phyloP scores from a whole-genome alignment of 2,329 filamentous ascomycete genomes.

The Verticillium alfalfae region DNA sequence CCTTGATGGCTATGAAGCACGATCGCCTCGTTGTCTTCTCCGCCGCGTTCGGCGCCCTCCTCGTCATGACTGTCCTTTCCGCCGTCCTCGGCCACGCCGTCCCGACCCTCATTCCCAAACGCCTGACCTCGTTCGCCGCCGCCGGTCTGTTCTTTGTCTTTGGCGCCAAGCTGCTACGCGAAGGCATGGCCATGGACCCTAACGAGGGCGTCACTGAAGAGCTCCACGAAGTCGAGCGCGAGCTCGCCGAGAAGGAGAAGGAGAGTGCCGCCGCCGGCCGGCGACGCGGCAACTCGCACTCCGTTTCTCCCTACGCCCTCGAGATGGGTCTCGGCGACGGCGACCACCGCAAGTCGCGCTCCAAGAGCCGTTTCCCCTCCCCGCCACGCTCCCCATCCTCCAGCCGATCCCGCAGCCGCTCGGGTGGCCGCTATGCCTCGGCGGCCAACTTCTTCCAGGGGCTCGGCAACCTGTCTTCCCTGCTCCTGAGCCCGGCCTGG shows the following conservation, averaged over 20 bases:
- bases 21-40: constrained; percentile 89
- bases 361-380: constrained; percentile 71
- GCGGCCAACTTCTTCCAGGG: constrained; percentile 48
- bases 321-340: constrained; percentile 67
- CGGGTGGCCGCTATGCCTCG: constrained; percentile 21
- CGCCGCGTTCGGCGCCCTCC: constrained; percentile 84
- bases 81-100: constrained; percentile 90
- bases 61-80: constrained; percentile 92
- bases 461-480: constrained; percentile 77
- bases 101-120: constrained; percentile 81
- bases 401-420: constrained; percentile 61
- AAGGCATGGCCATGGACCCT: constrained; percentile 83
- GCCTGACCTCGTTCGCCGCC: constrained; percentile 84
- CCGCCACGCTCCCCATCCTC: constrained; percentile 74
- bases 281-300: constrained; percentile 52
- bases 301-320: constrained; percentile 68
- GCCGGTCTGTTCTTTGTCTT: constrained; percentile 85
- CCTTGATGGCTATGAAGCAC: constrained; percentile 99
- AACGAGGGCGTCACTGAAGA: constrained; percentile 92
- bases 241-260: constrained; percentile 89
- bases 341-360: constrained; percentile 57
- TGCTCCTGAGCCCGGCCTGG: constrained; percentile 92
- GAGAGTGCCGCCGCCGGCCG: constrained; percentile 47
- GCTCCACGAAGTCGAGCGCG: constrained; percentile 94
- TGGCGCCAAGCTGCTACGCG: constrained; percentile 74